Percentiles rank a stretch among this genome's conserved stretches.
Evolutionary conservation across 805 yeast species (phyloP).

Genomic region (Vanderwaltozyma verrucispora): DNA sequence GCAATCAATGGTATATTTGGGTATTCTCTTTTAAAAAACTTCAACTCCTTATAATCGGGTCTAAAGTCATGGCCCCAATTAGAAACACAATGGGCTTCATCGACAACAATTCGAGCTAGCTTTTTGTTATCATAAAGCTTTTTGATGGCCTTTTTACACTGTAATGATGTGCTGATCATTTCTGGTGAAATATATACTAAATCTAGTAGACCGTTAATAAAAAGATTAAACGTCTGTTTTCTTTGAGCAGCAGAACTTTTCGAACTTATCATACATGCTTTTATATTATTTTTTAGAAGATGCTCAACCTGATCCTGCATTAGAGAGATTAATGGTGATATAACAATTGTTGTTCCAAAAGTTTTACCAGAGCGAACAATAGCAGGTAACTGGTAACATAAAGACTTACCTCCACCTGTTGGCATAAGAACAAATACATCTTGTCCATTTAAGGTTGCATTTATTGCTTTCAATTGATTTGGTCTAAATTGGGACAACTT

Average conservation of each 20-base stretch:
- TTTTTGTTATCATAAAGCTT: conserved; percentile 43
- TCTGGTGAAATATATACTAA: conserved; percentile 90
- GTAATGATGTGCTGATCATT: conserved; percentile 72
- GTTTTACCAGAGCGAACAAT: conserved; percentile 66
- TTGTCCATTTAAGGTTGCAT: conserved; percentile 61
- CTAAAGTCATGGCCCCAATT: conserved; percentile 99
- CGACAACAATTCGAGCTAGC: conserved; percentile 84
- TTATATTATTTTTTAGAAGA: conserved; percentile 51
- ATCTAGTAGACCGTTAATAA: conserved; percentile 59
- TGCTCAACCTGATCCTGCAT: conserved; percentile 98
- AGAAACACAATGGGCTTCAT: conserved; percentile 97
- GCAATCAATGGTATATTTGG: conserved; percentile 92
- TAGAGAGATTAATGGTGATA: conserved; percentile 88
- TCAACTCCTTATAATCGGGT: conserved; percentile 84
- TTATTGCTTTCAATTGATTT: conserved; percentile 81
- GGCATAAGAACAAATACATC: conserved; percentile 97
- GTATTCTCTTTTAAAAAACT: conserved; percentile 59
- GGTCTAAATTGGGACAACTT: conserved; percentile 60
- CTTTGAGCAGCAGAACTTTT: conserved; percentile 57
- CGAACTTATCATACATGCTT: conserved; percentile 86
- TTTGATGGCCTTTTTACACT: conserved; percentile 55
- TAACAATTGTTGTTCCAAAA: conserved; percentile 79
- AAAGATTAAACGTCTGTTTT: conserved; percentile 48
- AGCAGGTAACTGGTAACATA: conserved; percentile 95
- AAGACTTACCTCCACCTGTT: conserved; percentile 96